Base-by-base conservation (phyloP, 2,329 filamentous ascomycete species). In the Rutstroemia sp. region DNA sequence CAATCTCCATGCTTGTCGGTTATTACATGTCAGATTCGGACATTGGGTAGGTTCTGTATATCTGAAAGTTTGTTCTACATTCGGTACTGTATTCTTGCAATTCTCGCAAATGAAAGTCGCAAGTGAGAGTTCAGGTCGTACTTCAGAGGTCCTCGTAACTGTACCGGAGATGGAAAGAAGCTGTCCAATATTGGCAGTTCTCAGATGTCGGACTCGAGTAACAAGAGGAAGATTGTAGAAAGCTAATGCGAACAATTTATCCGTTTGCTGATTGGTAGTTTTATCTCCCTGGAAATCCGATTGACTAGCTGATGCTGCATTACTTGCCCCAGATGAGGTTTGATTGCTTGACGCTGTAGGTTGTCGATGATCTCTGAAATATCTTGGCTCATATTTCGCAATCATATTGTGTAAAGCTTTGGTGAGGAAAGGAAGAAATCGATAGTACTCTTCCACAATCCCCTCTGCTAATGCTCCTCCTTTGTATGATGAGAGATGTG, bases 1-100 rank as follows among this genome's bases (percentile, higher is more conserved):
- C n/a, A 99, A 75, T 63, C 91, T 85, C 94, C 94, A 99, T n/a
- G 88, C 90, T 57, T 86, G 76, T 25, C 94, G 86, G 74, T 99
- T 99, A 65, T 86, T 86, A 70, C 94, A 99, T 6, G 81, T 88
- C 25, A 77, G 71, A 68, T 97, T 97, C 9, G 94, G 92, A 65
- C 94, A 99, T 74, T 96, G 90, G 3, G 91, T 92, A 0, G 94
- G 94, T 70, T 99, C 94, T 0, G 92, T 96, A 73, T 96, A 99
- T 68, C 91, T 85, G 75, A 99, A 99, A 0, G 90, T 96, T 74
- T 99, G 94, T 73, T 99, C 94, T 27, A 99, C 86, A 68, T 96
- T 95, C 39, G 89, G 86, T 5, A 96, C 83, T 1, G 92, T 84
- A 3, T 84, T 86, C 62, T 89, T 87, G 75, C 94, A 99, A 48